Evolutionary conservation across 371 early-diverging fungal species (phyloP).

Genomic region (Catenaria anguillulae): DNA sequence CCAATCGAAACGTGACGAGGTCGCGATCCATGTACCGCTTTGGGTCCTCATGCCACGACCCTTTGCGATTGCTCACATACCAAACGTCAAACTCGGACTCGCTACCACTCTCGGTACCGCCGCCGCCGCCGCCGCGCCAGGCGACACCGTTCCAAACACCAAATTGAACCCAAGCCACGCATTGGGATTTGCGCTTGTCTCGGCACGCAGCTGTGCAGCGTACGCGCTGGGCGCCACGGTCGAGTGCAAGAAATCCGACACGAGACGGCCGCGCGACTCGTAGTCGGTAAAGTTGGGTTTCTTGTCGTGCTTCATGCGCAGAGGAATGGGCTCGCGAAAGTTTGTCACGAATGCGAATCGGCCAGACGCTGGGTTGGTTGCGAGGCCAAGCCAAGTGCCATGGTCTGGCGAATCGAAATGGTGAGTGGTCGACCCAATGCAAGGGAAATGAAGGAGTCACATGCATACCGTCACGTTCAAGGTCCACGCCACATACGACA

Average conservation of each 20-base stretch:
- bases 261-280: slow-evolving; percentile 33
- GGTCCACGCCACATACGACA: slow-evolving; percentile 13
- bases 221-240: slow-evolving; percentile 12
- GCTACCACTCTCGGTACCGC: no score
- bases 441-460: no score
- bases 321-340: slow-evolving; percentile 28
- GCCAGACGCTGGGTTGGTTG: slow-evolving; percentile 23
- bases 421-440: no score
- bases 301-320: not conserved
- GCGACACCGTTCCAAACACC: slow-evolving; percentile 24
- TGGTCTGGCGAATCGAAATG: slow-evolving; percentile 22
- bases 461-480: not conserved
- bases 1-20: not conserved
- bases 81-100: slow-evolving; percentile 28
- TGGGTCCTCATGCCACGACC: no score
- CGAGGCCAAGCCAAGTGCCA: slow-evolving; percentile 46
- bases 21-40: no score
- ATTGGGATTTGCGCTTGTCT: slow-evolving; percentile 19
- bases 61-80: slow-evolving; percentile 19
- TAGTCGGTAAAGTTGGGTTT: not conserved
- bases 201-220: slow-evolving; percentile 15
- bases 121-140: slow-evolving; percentile 13
- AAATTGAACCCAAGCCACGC: slow-evolving; percentile 28
- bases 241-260: slow-evolving; percentile 23
- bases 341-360: slow-evolving; percentile 42